Conservation (phyloP, 140 eudicot genomes). For the Stevia rebaudiana region DNA sequence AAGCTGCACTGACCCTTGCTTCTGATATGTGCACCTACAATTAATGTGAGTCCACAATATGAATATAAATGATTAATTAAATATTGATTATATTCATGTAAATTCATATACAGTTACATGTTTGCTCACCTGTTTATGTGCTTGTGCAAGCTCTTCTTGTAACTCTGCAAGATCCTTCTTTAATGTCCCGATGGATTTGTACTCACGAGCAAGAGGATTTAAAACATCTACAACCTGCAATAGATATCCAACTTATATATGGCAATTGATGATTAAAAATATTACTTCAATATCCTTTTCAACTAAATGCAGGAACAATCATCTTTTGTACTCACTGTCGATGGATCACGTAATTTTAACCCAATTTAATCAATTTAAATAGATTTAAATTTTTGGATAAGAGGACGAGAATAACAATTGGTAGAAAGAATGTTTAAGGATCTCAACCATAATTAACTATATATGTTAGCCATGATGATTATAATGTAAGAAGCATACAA, state of each 20-base stretch:
- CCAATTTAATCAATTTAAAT: neutral
- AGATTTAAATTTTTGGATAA: neutral
- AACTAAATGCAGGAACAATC: neutral
- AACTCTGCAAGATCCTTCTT: slow-evolving; percentile 27
- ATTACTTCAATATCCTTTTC: neutral
- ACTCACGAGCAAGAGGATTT: slow-evolving; percentile 27
- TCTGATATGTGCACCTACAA: slow-evolving; percentile 25
- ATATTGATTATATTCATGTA: neutral
- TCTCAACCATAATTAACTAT: neutral
- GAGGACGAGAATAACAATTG: neutral
- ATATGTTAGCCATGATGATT: neutral
- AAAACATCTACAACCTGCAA: slow-evolving; percentile 79
- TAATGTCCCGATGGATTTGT: slow-evolving; percentile 23
- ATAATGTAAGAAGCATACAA: neutral
- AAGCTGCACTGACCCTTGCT: slow-evolving; percentile 29
- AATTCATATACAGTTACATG: neutral
- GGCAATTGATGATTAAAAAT: neutral
- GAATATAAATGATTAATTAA: neutral
- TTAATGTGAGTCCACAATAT: neutral
- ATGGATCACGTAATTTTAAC: neutral
- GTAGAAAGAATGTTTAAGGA: neutral
- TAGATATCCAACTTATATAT: neutral
- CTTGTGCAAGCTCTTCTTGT: slow-evolving; percentile 28
- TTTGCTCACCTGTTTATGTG: slow-evolving; percentile 23
- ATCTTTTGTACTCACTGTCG: neutral